Evolutionary conservation across 2,329 filamentous ascomycete genomes (phyloP).

Genomic region (Xylariaceae sp.): DNA sequence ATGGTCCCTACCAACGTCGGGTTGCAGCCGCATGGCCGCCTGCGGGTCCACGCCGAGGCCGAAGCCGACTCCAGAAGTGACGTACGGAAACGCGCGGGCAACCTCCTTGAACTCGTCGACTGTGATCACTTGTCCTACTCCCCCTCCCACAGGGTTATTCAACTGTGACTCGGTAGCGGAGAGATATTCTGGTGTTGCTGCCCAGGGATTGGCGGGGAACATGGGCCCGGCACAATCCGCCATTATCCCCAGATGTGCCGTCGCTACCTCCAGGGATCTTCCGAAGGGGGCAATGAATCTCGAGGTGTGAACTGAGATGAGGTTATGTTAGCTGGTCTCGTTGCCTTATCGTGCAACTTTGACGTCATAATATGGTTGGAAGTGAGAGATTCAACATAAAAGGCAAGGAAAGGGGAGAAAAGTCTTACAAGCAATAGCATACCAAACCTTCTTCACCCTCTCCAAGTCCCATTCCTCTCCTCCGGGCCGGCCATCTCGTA

Average conservation of each 20-base stretch:
- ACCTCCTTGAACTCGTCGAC: conserved; percentile 19
- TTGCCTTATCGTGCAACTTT: too few relatives aligned
- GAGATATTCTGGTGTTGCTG: too few relatives aligned
- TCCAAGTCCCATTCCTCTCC: conserved; percentile 9
- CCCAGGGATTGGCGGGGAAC: conserved; percentile 13
- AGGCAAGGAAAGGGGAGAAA: not conserved
- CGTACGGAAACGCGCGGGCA: conserved; percentile 15
- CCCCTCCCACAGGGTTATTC: too few relatives aligned
- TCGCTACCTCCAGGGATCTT: conserved; percentile 15
- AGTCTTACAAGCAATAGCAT: conserved; percentile 11
- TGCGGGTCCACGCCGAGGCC: too few relatives aligned
- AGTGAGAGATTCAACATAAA: not conserved
- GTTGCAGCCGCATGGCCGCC: too few relatives aligned
- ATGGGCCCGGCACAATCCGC: conserved; percentile 18
- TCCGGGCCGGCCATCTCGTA: conserved; percentile 3
- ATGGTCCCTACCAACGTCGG: too few relatives aligned
- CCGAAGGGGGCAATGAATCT: conserved; percentile 15
- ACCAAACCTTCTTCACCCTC: conserved; percentile 12
- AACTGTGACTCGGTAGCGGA: not conserved
- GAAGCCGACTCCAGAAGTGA: conserved; percentile 15
- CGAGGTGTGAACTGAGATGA: conserved; percentile 15
- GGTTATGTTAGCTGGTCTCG: not conserved
- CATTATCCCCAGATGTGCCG: conserved; percentile 15
- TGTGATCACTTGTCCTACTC: conserved; percentile 13
- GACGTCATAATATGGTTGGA: not conserved